Conservation (phyloP, 352 stramenopile species). For the Globisporangium parvum region DNA sequence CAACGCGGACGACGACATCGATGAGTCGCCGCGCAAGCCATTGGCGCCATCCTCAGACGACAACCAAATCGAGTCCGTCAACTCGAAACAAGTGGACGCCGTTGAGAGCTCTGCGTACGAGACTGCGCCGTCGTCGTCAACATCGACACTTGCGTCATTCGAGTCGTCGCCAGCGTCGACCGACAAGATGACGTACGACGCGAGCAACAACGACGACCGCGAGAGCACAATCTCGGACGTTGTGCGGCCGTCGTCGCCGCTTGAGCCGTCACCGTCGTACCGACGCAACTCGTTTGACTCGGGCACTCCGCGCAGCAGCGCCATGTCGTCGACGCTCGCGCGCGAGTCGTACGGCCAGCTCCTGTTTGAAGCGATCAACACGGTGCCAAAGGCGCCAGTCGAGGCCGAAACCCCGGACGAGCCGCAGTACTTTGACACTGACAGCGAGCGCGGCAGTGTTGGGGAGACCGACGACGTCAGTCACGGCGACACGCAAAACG, state of each 20-base stretch:
- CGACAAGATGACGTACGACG: neutral
- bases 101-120: neutral
- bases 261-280: constrained; percentile 1
- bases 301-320: constrained; percentile 13
- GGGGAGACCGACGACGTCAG: neutral
- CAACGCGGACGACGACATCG: constrained; percentile 1
- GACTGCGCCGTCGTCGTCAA: constrained; percentile 9
- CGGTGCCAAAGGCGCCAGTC: constrained; percentile 4
- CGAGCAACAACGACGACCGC: constrained; percentile 1
- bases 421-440: constrained; percentile 16
- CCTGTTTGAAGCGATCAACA: constrained; percentile 15
- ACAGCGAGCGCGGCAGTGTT: constrained; percentile 13
- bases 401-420: neutral
- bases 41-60: neutral
- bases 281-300: constrained; percentile 17
- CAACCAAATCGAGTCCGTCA: neutral
- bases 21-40: neutral
- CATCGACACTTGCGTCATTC: constrained; percentile 5
- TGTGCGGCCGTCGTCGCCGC: constrained; percentile 7
- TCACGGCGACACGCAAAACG: neutral
- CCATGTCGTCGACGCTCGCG: neutral
- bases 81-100: neutral
- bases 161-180: constrained; percentile 9
- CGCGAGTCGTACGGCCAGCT: constrained; percentile 10
- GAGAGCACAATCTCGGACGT: constrained; percentile 7